Evolutionary conservation across 2,329 filamentous ascomycete species (phyloP).

Genomic region (Cercospora nicotianae): DNA sequence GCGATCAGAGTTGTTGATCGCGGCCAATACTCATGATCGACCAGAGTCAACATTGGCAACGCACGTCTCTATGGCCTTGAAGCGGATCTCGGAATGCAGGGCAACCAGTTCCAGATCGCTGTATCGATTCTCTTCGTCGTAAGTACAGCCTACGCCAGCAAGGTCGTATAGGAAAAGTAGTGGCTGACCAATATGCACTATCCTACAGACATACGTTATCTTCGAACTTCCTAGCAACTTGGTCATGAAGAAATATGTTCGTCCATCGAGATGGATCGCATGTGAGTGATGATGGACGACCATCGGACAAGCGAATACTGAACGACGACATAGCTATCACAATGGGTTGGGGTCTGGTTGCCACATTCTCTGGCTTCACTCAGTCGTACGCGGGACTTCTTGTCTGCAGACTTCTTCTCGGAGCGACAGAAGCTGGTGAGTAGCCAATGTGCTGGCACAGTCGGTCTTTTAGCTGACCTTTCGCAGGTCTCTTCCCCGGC

Average conservation of each 20-base stretch:
- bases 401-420: slow-evolving; percentile 20
- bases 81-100: slow-evolving; percentile 18
- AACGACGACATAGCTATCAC: slow-evolving; percentile 59
- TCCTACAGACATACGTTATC: slow-evolving; percentile 19
- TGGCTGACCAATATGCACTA: not conserved
- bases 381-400: slow-evolving; percentile 18
- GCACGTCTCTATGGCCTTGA: slow-evolving; percentile 19
- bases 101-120: slow-evolving; percentile 21
- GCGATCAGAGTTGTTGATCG: too few species aligned
- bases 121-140: slow-evolving; percentile 25
- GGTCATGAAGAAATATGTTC: slow-evolving; percentile 21
- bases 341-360: slow-evolving; percentile 31
- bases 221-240: slow-evolving; percentile 19
- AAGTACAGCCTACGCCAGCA: not conserved
- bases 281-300: slow-evolving; percentile 26
- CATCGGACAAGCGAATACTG: not conserved
- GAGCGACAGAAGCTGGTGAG: slow-evolving; percentile 17
- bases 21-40: not conserved
- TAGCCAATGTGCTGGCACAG: not conserved
- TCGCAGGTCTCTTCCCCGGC: slow-evolving; percentile 20
- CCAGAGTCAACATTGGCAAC: slow-evolving; percentile 20
- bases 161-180: too few species aligned
- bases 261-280: slow-evolving; percentile 37
- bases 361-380: slow-evolving; percentile 16
- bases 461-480: not conserved